These are phyloP conservation scores for Elaeagnus macrophylla DNA, from an alignment of 306 rosid genomes.

Conservation along the genomic window DNA sequence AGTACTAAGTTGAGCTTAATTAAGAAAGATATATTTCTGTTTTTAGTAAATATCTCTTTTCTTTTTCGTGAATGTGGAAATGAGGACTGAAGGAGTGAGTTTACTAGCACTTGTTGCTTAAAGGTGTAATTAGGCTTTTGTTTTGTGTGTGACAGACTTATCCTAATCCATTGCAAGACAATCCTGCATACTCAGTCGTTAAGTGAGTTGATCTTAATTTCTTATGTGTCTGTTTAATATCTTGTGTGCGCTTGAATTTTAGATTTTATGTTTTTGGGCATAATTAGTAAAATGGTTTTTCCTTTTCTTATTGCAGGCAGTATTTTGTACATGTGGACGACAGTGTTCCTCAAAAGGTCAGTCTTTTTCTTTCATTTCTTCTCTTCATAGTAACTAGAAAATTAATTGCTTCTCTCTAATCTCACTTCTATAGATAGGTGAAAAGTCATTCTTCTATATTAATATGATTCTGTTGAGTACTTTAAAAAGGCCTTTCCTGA, in stretches of 20 bases:
- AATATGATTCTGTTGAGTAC: neutral
- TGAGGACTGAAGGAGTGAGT: neutral
- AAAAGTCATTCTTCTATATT: too few relatives aligned
- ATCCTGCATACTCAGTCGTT: constrained; percentile 90
- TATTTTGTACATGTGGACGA: constrained; percentile 88
- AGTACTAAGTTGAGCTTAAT: too few relatives aligned
- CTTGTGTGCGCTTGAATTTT: neutral
- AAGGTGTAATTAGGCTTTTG: neutral
- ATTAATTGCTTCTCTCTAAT: too few relatives aligned
- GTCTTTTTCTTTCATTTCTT: constrained; percentile 6
- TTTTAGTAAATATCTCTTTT: neutral
- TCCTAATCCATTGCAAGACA: constrained; percentile 78
- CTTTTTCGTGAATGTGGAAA: neutral
- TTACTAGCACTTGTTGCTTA: neutral
- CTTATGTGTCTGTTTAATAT: neutral
- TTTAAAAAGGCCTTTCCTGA: constrained; percentile 13
- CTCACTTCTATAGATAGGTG: too few relatives aligned
- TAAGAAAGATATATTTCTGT: too few relatives aligned
- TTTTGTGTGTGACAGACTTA: constrained; percentile 44
- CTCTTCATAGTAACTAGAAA: too few relatives aligned
- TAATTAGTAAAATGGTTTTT: neutral
- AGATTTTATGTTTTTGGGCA: neutral
- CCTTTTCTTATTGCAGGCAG: constrained; percentile 49
- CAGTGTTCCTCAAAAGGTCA: constrained; percentile 66
- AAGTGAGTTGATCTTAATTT: constrained; percentile 40